Base-by-base conservation (phyloP, 805 yeast genomes). In the Candida cerambycidarum region DNA sequence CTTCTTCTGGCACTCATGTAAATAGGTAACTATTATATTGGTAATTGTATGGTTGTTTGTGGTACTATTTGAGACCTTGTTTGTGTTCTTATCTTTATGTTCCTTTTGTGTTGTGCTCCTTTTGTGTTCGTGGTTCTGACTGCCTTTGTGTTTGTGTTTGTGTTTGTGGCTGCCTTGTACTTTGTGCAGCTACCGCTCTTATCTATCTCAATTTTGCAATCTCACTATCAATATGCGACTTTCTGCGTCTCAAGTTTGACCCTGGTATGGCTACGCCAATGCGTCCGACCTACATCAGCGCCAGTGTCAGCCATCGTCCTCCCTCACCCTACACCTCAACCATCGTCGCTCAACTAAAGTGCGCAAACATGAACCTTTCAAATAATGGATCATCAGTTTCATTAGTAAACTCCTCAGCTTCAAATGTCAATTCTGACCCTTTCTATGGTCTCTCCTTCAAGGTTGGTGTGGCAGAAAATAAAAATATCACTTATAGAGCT, bases 381-480 rank as follows among this genome's bases (percentile, higher is more conserved):
- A 44, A 36, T 30, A 48, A 43, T 23, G 47, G 47, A n/a, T 45
- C 49, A 10, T 33, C 44, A 17, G 31, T 45, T 4, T 45, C 49
- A 12, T 42, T 48, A 34, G 44, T 32, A 5, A 51, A 48, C 25
- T 44, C 53, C 10, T 51, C 55, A 11, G 41, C 47, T 4, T 46
- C 53, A 10, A 48, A 48, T 14, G 21, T 48, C 9, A 38, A 42
- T 17, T 37, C 35, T 17, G 74, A 72, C 43, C 82, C 83, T 3
- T 79, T 79, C 53, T 52, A 64, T 39, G 75, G 85, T 31, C 70
- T 84, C 15, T 81, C 89, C 2, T 92, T 88, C 62, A 69, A 71
- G 35, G 96, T 89, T 12, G 97, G 97, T 3, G 95, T 92, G 7
- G 80, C 95, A n/a, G 97, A 89, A 53, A 90, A 89, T 62, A 81